phyloP scores from a whole-genome alignment of 2,329 filamentous ascomycete species.

The Didymosphaeria variabile region DNA sequence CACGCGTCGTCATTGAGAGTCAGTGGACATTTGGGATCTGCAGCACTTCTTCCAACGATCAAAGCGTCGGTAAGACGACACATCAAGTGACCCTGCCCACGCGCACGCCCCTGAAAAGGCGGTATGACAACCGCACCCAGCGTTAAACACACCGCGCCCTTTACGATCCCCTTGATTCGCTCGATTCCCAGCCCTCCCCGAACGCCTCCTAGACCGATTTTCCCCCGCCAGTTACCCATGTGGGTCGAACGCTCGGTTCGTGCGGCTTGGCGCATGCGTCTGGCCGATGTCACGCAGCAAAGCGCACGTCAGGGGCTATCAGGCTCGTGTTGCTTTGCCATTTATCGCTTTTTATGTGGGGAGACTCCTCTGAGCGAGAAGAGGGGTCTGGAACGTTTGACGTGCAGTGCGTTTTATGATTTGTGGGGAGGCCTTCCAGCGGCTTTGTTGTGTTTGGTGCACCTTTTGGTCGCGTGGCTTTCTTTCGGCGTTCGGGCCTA shows the following conservation, averaged over 20 bases:
- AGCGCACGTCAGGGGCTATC: constrained; percentile 1
- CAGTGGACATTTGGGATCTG: too few species aligned
- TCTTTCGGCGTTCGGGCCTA: background rate
- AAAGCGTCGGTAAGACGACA: too few species aligned
- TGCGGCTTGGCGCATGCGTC: constrained; percentile 1
- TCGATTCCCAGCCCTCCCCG: too few species aligned
- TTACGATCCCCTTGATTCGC: too few species aligned
- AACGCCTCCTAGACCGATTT: constrained; percentile 7
- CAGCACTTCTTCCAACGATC: too few species aligned
- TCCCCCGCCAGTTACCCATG: background rate
- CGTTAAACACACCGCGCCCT: background rate
- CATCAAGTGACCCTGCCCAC: background rate
- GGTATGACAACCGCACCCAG: background rate
- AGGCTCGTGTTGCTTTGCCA: background rate
- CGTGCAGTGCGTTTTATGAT: constrained; percentile 6
- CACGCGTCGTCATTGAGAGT: too few species aligned
- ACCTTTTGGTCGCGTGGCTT: background rate
- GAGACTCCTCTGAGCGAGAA: background rate
- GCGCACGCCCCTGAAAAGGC: background rate
- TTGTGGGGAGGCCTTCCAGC: background rate
- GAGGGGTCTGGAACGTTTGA: constrained; percentile 12
- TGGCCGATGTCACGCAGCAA: constrained; percentile 8
- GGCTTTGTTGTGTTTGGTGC: background rate
- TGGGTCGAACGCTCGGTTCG: background rate
- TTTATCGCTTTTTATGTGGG: background rate